Conservation (phyloP, 1,284 basidiomycete species). For the Cryptococcus sp. region DNA sequence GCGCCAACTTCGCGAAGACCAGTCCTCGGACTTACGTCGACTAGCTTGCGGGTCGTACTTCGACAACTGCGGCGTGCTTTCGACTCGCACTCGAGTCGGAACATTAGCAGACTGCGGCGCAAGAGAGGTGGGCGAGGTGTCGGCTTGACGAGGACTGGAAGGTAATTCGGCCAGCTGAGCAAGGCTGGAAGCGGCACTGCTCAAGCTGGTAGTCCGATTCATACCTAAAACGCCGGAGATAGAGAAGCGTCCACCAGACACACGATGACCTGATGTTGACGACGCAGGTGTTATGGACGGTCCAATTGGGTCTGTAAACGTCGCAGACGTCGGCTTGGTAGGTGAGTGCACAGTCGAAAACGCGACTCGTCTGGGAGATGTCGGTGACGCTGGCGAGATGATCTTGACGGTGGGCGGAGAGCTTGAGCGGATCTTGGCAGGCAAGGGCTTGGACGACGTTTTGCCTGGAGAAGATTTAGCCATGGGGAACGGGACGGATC, state of each 20-base stretch:
- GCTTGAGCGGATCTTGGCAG: constrained; percentile 7
- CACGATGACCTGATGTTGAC: constrained; percentile 23
- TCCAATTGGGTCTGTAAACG: constrained; percentile 35
- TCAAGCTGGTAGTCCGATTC: constrained; percentile 24
- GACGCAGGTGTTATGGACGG: constrained; percentile 27
- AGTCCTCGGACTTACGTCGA: constrained; percentile 40
- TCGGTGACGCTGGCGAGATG: constrained; percentile 6
- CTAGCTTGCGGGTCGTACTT: constrained; percentile 4
- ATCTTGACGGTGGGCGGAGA: constrained; percentile 9
- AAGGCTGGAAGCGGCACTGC: constrained; percentile 37
- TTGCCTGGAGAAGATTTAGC: not conserved
- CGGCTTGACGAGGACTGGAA: constrained; percentile 3
- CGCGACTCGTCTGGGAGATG: constrained; percentile 25
- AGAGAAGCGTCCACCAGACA: constrained; percentile 39
- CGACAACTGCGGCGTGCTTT: constrained; percentile 17
- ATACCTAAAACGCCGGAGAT: constrained; percentile 44
- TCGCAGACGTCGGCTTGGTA: constrained; percentile 37
- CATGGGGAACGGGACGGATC: not conserved
- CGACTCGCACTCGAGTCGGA: constrained; percentile 23
- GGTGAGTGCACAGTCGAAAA: constrained; percentile 44
- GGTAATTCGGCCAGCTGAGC: constrained; percentile 34
- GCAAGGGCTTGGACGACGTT: constrained; percentile 2
- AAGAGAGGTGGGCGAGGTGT: not conserved
- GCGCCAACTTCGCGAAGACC: constrained; percentile 41
- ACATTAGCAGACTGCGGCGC: not conserved